Base-by-base conservation (phyloP, 2,329 filamentous ascomycete species). In the Claviceps monticola region DNA sequence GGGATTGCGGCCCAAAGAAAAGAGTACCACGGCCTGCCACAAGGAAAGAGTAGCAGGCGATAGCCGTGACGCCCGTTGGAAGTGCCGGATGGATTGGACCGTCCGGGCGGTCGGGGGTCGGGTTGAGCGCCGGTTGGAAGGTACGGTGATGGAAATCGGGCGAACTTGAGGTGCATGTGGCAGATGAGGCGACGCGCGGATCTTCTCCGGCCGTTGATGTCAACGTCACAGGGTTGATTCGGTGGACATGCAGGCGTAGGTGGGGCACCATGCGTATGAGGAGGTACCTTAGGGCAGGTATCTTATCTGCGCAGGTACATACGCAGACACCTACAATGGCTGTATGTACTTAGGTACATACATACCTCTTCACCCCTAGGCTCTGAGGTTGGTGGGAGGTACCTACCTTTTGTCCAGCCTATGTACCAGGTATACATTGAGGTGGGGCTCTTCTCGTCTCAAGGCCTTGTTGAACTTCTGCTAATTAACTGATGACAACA, bases 191-290 rank as follows among this genome's bases (percentile, higher is more conserved):
- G 58, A 56, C 53, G 55, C 58, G 61, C 61, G 61, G 61, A 53
- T 57, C 61, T 61, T 60, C 61, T 56, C 63, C 61, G 61, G 58
- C 53, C 50, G 51, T 52, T 48, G 52, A 53, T 52, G 46, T 51
- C 53, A 34, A 50, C 48, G 39, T 23, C 41, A 43, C 38, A 17
- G 42, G 21, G 4, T 5, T 44, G 42, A 21, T 21, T 42, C 41
- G 41, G 39, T 11, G 41, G 9, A 19, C 17, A 34, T 11, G 29
- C 29, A 34, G 29, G 29, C 29, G 29, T 34, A 34, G 29, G 29
- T 34, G 29, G 29, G 29, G 29, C 29, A 34, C 9, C 29, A 9
- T 34, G 9, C 9, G 29, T 11, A 2, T 34, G 26, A 29, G 26
- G 26, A 29, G 26, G 26, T 11, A 4, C 9, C 9, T 34, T 29